Base-by-base conservation (phyloP, 164 flowering plant genomes). In the Vitis cinerea region DNA sequence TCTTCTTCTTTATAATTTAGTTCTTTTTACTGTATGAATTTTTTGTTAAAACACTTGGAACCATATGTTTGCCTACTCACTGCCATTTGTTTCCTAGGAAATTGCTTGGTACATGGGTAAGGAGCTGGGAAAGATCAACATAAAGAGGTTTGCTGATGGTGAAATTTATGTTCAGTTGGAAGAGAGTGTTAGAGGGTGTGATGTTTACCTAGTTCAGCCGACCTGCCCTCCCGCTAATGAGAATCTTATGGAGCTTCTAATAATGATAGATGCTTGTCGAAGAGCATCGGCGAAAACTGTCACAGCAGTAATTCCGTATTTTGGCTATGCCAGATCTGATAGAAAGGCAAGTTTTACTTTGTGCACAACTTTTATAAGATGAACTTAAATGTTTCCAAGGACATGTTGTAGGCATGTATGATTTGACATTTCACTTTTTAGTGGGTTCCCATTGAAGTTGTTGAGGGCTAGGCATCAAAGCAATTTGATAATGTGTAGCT, bases 291-390 rank as follows among this genome's bases (percentile, higher is more conserved):
- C 99, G 69, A 96, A 96, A 72, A 93, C 74, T 61, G 88, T 96
- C 60, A 96, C 98, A 73, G 99, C 98, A 8, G 99, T 96, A 15
- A 88, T 96, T 82, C 99, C 99, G 12, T 96, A 96, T 77, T 96
- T 96, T 88, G 99, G 99, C 77, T 96, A 96, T 80, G 98, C 99
- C 50, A 83, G 99, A 74, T 98, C 99, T 77, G 99, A 96, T 75
- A 84, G 99, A 79, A 91, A 93, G 99, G 99, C 82, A 77, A 23
- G 37, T 17, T 37, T 37, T 37, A 3, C 44, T 37, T 37, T 37
- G 44, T 37, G 44, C 27, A 23, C 27, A 23, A 37, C 6, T 37
- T 37, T 3, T 37, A 37, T 37, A 37, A 23, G 44, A 6, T 37
- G 44, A 37, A 37, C 44, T 37, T 37, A 37, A 23, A 37, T 37